Percentiles rank a stretch among this genome's conserved stretches.
Evolutionary conservation across 2,329 filamentous ascomycete genomes (phyloP).

Genomic region (Pseudocercospora fijiensis): DNA sequence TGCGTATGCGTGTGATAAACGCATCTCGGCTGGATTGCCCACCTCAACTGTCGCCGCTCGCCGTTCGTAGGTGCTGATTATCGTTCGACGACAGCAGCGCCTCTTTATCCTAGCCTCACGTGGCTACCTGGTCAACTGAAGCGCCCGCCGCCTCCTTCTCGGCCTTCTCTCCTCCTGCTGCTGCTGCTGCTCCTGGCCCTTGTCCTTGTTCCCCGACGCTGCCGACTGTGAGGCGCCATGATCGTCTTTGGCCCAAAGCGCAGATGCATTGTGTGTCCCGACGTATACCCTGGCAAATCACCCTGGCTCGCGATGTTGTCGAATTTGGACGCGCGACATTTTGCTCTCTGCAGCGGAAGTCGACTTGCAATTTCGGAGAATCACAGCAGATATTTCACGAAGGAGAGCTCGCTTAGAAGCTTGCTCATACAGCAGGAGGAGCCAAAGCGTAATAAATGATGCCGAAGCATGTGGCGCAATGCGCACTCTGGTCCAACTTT

Average conservation of each 20-base stretch:
- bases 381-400: neutral
- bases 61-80: neutral
- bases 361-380: neutral
- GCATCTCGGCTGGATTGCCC: neutral
- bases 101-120: neutral
- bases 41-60: neutral
- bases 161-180: neutral
- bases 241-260: constrained; percentile 3
- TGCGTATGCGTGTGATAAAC: neutral
- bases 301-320: neutral
- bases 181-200: too few species aligned
- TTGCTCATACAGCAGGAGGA: neutral
- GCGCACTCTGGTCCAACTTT: neutral
- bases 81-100: constrained; percentile 4
- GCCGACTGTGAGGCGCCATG: constrained; percentile 1
- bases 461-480: constrained; percentile 12
- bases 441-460: neutral
- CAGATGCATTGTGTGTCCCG: constrained; percentile 2
- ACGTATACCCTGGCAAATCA: neutral
- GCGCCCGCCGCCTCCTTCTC: neutral
- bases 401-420: constrained; percentile 4
- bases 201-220: neutral
- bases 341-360: neutral
- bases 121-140: neutral
- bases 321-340: neutral